A percentile compares a stretch with the other conserved stretches of the same genome.
Conservation (phyloP, 768 basidiomycete genomes). For the Pisolithus microcarpus region DNA sequence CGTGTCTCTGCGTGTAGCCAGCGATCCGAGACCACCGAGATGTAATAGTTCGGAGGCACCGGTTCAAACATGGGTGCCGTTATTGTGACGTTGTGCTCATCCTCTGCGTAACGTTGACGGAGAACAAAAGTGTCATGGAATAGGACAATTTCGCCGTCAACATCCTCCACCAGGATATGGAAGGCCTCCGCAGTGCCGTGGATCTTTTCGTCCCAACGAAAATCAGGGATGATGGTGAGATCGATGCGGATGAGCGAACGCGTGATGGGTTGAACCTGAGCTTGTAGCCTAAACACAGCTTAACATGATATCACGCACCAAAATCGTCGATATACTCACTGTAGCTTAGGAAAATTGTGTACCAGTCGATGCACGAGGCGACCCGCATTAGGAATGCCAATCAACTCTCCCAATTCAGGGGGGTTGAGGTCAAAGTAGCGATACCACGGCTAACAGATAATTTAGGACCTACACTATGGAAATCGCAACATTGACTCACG, state of each 20-base stretch:
- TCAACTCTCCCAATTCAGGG: conserved; percentile 90
- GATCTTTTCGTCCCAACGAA: conserved; percentile 94
- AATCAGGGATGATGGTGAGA: conserved; percentile 92
- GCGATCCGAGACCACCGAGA: conserved; percentile 88
- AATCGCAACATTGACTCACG: conserved; percentile 38
- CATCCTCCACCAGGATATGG: conserved; percentile 91
- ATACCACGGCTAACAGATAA: conserved; percentile 70
- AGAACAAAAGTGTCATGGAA: conserved; percentile 93
- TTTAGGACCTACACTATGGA: background rate
- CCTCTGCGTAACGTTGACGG: conserved; percentile 84
- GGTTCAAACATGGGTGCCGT: conserved; percentile 97
- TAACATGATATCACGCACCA: background rate
- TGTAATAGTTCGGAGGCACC: conserved; percentile 96
- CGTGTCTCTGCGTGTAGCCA: conserved; percentile 96
- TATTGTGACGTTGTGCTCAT: conserved; percentile 90
- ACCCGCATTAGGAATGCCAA: conserved; percentile 91
- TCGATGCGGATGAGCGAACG: conserved; percentile 89
- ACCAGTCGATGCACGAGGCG: conserved; percentile 87
- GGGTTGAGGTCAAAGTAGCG: conserved; percentile 91
- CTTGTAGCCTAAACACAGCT: conserved; percentile 58
- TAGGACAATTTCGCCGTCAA: conserved; percentile 93
- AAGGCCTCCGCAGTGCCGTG: conserved; percentile 88
- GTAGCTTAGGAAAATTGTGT: conserved; percentile 93
- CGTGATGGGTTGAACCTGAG: conserved; percentile 95
- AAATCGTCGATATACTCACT: conserved; percentile 39